A percentile compares a stretch with the other conserved stretches of the same genome.
Evolutionary conservation across 1,284 basidiomycete species (phyloP).

Genomic region (Baeospora myosura): DNA sequence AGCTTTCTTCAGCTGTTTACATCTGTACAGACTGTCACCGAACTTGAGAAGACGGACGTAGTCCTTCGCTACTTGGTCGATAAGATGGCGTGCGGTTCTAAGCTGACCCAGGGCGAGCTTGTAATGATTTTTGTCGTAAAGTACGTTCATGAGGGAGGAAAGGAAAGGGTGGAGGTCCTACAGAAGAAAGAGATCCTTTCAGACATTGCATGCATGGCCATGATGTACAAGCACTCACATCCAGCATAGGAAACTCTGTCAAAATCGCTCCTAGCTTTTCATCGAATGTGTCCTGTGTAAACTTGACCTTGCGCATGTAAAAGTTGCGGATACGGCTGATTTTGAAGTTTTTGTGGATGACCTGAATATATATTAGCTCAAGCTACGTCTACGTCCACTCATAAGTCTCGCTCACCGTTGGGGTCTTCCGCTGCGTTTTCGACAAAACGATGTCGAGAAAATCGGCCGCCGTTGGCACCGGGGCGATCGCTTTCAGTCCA

Average conservation of each 20-base stretch:
- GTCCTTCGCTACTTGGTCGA: slow-evolving; percentile 93
- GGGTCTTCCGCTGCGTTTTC: slow-evolving; percentile 94
- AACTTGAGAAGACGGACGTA: slow-evolving; percentile 94
- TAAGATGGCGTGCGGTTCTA: slow-evolving; percentile 87
- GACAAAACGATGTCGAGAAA: slow-evolving; percentile 93
- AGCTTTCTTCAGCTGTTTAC: slow-evolving; percentile 93
- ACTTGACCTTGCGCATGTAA: slow-evolving; percentile 99
- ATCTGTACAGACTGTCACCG: slow-evolving; percentile 91
- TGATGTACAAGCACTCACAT: slow-evolving; percentile 46
- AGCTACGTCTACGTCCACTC: background rate
- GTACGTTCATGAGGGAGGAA: slow-evolving; percentile 87
- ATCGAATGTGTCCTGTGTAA: slow-evolving; percentile 95
- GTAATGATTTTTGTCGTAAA: slow-evolving; percentile 99
- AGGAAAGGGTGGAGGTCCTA: slow-evolving; percentile 95
- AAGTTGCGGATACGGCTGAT: slow-evolving; percentile 92
- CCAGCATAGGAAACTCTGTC: slow-evolving; percentile 93
- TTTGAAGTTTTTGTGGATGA: slow-evolving; percentile 98
- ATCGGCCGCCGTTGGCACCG: slow-evolving; percentile 91
- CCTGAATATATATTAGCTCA: slow-evolving; percentile 34
- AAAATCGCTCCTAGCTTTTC: slow-evolving; percentile 94
- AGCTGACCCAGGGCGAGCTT: slow-evolving; percentile 94
- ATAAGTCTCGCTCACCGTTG: slow-evolving; percentile 60
- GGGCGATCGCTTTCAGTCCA: slow-evolving; percentile 91
- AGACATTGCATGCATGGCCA: slow-evolving; percentile 2
- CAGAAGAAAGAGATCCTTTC: slow-evolving; percentile 9